Evolutionary conservation across 805 yeast species (phyloP), one percentile per base, ranked within the genome.

Genomic region (Teunomyces atbi): DNA sequence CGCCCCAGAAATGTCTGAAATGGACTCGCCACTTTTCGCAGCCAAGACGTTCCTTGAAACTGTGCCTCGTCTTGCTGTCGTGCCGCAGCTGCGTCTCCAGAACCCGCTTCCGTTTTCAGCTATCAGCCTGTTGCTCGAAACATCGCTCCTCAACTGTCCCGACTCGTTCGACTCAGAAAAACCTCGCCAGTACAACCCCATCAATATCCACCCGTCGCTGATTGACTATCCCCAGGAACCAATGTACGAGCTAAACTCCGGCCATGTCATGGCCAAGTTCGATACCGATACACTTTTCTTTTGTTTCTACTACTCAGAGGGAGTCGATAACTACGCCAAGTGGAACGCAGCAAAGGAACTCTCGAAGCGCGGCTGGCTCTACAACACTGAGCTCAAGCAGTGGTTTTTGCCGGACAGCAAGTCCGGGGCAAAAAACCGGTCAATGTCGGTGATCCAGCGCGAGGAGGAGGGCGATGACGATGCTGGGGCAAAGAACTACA

Each of bases 161-260:
- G 98, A 94, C 66, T 88, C 98, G 0, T 78, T 83, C 48, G 96
- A 92, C 62, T 84, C 96, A 2, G 97, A 92, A 58, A 79, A 74
- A 55, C 96, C 97, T 13, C 79, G 84, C 50, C 77, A 79, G 61
- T 83, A 89, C 62, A 79, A 78, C 41, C 92, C 97, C 5, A 77
- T 79, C 18, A 81, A 83, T 54, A 95, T 95, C 45, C 95, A 86
- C 60, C 96, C 97, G 21, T 89, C 96, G 6, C 88, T 94, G 32
- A 79, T 86, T 18, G 88, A 84, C 65, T 94, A 89, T 67, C 99
- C 99, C 2, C 89, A 83, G 60, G 94, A 86, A 50, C 91, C 91
- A 27, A 74, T 83, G 65, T 80, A 81, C 47, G 87, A 82, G 60
- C 70, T 79, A 45, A 84, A 82, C 42, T 81, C 83, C 51, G 74